Base-by-base conservation (phyloP, 768 basidiomycete species). In the Tremella fuciformis region DNA sequence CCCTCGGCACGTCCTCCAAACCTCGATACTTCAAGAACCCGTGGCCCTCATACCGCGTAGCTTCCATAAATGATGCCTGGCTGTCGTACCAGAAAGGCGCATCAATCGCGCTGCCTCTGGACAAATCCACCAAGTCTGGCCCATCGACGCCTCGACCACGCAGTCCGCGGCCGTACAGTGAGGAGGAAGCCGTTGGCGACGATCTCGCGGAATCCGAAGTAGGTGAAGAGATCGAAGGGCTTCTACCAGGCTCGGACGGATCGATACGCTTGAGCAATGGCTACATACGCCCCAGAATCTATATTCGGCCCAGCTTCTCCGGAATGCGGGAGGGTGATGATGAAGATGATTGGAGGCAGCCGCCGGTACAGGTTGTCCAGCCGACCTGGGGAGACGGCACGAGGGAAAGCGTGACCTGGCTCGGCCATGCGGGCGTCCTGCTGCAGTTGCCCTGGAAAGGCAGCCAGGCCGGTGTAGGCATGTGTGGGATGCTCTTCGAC, bases 381-480 rank as follows among this genome's bases (percentile, higher is more conserved):
- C 69, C 71, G 7, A 53, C 53, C 16, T 70, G 69, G 66, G 57
- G 53, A 2, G 59, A 53, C 34, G 51, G 40, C 13, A 38, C 49
- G 4, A 66, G 59, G 41, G 70, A 63, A 22, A 63, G 42, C 13
- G 70, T 75, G 15, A 75, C 71, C 24, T 76, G 75, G 75, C 51
- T 76, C 21, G 75, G 75, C 21, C 75, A 76, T 69, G 75, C 75
- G 0, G 62, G 71, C 2, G 72, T 71, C 0, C 21, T 76, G 59
- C 60, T 75, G 7, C 60, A 66, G 59, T 55, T 76, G 13, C 73
- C 75, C 2, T 76, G 67, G 66, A 67, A 63, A 41, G 59, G 61
- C 34, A 22, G 22, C 42, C 61, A 56, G 13, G 59, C 44, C 11
- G 52, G 59, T 24, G 52, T 57, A 11, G 70, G 65, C 1, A 69